phyloP scores from a whole-genome alignment of 169 alveolate species.

The Plasmodium inui region DNA sequence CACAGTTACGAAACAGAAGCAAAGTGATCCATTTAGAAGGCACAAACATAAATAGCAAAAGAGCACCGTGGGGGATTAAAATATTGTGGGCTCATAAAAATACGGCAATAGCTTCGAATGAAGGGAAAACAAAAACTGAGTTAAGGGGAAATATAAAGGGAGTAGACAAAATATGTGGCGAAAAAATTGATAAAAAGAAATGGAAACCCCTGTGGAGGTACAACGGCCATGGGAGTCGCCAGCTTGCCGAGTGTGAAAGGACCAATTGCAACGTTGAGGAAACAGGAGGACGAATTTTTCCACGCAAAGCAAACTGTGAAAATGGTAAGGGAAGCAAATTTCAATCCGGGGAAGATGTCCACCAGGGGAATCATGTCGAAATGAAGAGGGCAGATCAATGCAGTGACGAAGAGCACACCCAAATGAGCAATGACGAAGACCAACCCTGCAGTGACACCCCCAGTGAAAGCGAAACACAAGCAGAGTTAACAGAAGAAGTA shows the following conservation, averaged over 20 bases:
- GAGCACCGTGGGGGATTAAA: not conserved
- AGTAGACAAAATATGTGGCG: not conserved
- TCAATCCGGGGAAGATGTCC: not conserved
- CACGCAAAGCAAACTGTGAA: not conserved
- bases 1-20: not conserved
- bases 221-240: not conserved
- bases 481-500: slow-evolving; percentile 38
- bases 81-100: not conserved
- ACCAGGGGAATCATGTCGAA: not conserved
- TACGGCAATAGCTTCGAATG: not conserved
- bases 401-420: not conserved
- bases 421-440: not conserved
- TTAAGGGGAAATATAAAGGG: slow-evolving; percentile 3
- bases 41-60: not conserved
- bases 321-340: not conserved
- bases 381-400: not conserved
- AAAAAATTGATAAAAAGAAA: not conserved
- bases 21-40: slow-evolving; percentile 28
- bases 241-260: not conserved
- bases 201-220: not conserved
- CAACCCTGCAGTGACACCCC: not conserved
- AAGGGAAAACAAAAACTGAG: not conserved
- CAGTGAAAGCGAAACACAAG: not conserved
- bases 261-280: not conserved
- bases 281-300: not conserved